These are phyloP conservation scores for Ceratobasidium sp. DNA, from an alignment of 1,284 basidiomycete species.

Conservation along the genomic window DNA sequence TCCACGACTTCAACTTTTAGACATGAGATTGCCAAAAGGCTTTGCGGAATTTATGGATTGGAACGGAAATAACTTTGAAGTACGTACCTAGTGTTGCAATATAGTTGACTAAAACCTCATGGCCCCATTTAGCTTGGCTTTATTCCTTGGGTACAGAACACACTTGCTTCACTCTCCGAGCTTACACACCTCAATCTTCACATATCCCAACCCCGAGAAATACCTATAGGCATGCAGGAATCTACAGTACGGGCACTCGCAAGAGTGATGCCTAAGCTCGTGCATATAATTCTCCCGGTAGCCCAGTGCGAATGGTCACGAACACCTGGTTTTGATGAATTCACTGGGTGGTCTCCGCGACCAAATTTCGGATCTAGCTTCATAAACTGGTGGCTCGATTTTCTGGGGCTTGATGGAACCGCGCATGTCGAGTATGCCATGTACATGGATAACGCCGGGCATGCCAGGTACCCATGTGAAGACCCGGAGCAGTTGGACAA, in stretches of 20 bases:
- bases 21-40: conserved; percentile 15
- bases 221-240: not conserved
- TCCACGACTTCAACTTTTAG: not conserved
- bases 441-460: not conserved
- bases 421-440: not conserved
- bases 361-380: not conserved
- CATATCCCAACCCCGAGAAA: not conserved
- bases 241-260: not conserved
- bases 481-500: not conserved
- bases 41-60: not conserved
- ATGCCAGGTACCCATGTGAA: not conserved
- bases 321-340: not conserved
- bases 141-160: not conserved
- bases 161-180: not conserved
- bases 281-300: conserved; percentile 15
- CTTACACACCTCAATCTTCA: conserved; percentile 12
- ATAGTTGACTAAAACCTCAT: not conserved
- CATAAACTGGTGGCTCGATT: conserved; percentile 27
- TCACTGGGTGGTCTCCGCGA: conserved; percentile 25
- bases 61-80: conserved; percentile 13
- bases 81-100: not conserved
- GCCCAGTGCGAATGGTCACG: conserved; percentile 3
- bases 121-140: not conserved
- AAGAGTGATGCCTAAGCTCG: not conserved
- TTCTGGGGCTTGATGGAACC: conserved; percentile 10